Percentiles rank a stretch among this genome's conserved stretches.
These are phyloP conservation scores for Bruguiera parviflora DNA, from an alignment of 345 rosid species.

Conservation along the genomic window DNA sequence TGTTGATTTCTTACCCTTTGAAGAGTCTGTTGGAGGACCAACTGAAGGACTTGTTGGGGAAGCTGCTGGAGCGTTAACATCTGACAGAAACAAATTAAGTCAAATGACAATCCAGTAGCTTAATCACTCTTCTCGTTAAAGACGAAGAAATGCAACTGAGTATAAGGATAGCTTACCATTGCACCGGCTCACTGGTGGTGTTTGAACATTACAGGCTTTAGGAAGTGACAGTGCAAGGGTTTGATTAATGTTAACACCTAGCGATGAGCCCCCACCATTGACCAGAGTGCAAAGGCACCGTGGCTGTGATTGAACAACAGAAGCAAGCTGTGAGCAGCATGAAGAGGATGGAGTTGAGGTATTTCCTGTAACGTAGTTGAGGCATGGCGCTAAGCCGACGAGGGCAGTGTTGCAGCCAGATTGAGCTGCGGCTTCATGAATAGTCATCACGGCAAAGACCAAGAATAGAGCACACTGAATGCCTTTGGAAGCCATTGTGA, in stretches of 20 bases:
- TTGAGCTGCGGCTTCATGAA: constrained; percentile 23
- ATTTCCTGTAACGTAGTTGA: constrained; percentile 41
- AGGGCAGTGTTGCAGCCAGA: constrained; percentile 37
- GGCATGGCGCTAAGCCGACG: constrained; percentile 38
- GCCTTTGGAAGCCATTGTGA: constrained; percentile 17
- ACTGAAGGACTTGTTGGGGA: constrained; percentile 23
- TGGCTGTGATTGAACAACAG: constrained; percentile 44
- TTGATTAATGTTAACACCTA: constrained; percentile 31
- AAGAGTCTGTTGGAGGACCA: constrained; percentile 28
- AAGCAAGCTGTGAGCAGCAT: constrained; percentile 51
- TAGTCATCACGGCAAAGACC: constrained; percentile 13
- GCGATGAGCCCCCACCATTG: constrained; percentile 30
- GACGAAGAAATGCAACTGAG: neutral
- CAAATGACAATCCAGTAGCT: neutral
- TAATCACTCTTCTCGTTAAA: neutral
- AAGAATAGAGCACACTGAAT: constrained; percentile 3
- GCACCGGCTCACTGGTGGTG: constrained; percentile 36
- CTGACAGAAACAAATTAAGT: neutral
- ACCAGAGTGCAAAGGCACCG: constrained; percentile 44
- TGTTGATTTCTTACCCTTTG: constrained; percentile 22
- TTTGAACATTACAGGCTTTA: constrained; percentile 33
- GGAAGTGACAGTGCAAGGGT: constrained; percentile 40
- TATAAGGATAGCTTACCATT: constrained; percentile 17
- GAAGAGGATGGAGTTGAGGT: constrained; percentile 48
- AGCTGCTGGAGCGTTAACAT: constrained; percentile 7